Evolutionary conservation across 805 yeast species (phyloP), one percentile per base, ranked within the genome.

Genomic region (Myxozyma udenii): DNA sequence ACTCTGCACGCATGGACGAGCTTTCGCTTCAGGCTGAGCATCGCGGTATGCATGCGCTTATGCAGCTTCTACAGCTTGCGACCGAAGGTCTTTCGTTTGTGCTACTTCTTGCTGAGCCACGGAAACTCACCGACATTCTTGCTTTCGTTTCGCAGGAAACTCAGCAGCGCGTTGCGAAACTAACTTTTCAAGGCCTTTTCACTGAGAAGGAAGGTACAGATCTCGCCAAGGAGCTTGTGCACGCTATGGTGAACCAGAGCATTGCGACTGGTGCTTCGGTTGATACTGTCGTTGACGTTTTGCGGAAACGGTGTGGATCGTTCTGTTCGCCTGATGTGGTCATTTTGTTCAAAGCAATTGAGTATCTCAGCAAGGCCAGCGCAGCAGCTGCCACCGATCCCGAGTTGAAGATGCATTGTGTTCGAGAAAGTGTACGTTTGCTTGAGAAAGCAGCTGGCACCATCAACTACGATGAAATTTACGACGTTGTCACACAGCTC

Each of bases 291-390:
- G 95, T 97, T 0, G 81, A 83, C 32, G 81, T 90, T 1, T 72
- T 93, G 46, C 96, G 93, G 68, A 95, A 87, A 48, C 83, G 91
- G 53, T 93, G 98, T 73, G 95, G 95, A 1, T 82, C 95, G 0
- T 93, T 89, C 69, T 93, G 98, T 64, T 87, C 97, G 0, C 81
- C 95, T 14, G 87, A 85, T 60, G 98, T 93, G 68, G 96, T 93
- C 24, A 77, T 89, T 53, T 87, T 93, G 12, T 93, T 90, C 74
- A 85, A 91, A 68, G 98, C 97, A 0, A 82, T 89, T 61, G 98
- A 93, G 67, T 89, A 85, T 66, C 74, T 93, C 62, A 85, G 91
- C 51, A 82, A 84, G 62, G 97, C 98, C 0, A 85, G 84, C 62
- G 85, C 81, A 51, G 79, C 81, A 54, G 87, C 87, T 1, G 68